Conservation (phyloP, 2,329 filamentous ascomycete genomes). For the Fusarium incarnatum region DNA sequence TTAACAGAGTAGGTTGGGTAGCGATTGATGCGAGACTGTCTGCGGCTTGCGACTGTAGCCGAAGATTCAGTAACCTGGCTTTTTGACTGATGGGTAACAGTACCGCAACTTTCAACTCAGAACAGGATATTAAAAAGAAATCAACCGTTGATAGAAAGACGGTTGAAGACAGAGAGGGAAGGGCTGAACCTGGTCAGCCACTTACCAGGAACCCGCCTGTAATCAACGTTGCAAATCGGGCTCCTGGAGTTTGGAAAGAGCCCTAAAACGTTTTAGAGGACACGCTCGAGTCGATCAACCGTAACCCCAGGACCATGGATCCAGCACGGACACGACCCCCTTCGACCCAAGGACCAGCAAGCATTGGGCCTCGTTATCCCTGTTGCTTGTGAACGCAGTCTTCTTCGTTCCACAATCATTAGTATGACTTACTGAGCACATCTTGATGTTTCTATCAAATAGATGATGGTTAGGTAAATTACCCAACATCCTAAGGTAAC, state of each 20-base stretch:
- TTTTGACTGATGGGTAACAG: neutral
- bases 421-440: neutral
- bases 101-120: neutral
- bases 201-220: slow-evolving; percentile 8
- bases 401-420: neutral
- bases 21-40: neutral
- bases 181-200: slow-evolving; percentile 8
- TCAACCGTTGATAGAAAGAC: neutral
- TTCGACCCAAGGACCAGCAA: slow-evolving; percentile 4
- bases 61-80: neutral
- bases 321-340: slow-evolving; percentile 16
- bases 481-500: slow-evolving; percentile 4
- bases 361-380: neutral
- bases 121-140: neutral
- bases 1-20: neutral
- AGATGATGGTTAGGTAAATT: neutral
- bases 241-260: neutral
- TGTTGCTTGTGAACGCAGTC: slow-evolving; percentile 19
- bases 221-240: slow-evolving; percentile 7
- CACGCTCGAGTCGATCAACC: slow-evolving; percentile 17
- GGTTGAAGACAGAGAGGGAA: slow-evolving; percentile 2
- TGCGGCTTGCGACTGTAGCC: neutral
- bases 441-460: neutral
- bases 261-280: slow-evolving; percentile 3
- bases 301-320: slow-evolving; percentile 12